Conservation (phyloP, 495 filamentous ascomycete species). For the Evansstolkia leycettana region DNA sequence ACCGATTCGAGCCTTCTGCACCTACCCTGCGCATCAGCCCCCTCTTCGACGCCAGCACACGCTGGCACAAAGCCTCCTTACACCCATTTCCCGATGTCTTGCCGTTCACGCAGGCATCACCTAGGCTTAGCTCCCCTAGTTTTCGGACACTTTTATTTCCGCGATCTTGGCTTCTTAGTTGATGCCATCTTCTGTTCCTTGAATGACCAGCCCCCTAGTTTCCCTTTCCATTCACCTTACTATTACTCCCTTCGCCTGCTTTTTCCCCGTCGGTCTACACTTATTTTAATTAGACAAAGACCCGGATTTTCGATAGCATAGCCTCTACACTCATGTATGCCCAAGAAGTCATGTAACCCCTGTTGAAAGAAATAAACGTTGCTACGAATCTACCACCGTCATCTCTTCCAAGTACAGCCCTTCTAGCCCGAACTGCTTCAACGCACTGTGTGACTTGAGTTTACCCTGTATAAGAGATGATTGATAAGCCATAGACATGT, state of each 20-base stretch:
- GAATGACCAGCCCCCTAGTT: constrained; percentile 16
- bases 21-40: not conserved
- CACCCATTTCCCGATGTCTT: not conserved
- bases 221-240: constrained; percentile 1
- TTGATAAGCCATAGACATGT: constrained; percentile 7
- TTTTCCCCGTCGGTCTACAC: constrained; percentile 10
- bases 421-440: too few species aligned
- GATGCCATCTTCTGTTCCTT: constrained; percentile 23
- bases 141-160: not conserved
- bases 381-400: constrained; percentile 21
- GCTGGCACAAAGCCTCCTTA: not conserved
- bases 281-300: constrained; percentile 36
- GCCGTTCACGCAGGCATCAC: not conserved
- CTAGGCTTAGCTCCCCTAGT: constrained; percentile 1
- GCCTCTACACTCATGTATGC: constrained; percentile 32
- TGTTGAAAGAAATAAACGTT: constrained; percentile 19
- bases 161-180: constrained; percentile 2
- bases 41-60: not conserved
- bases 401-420: constrained; percentile 18
- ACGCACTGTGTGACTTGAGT: not conserved
- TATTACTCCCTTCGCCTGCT: constrained; percentile 4
- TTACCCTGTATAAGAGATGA: constrained; percentile 21
- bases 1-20: not conserved
- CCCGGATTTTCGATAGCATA: constrained; percentile 19
- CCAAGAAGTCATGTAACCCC: constrained; percentile 37